These are phyloP conservation scores for Helminthosporium solani DNA, from an alignment of 2,329 filamentous ascomycete species.

Conservation along the genomic window DNA sequence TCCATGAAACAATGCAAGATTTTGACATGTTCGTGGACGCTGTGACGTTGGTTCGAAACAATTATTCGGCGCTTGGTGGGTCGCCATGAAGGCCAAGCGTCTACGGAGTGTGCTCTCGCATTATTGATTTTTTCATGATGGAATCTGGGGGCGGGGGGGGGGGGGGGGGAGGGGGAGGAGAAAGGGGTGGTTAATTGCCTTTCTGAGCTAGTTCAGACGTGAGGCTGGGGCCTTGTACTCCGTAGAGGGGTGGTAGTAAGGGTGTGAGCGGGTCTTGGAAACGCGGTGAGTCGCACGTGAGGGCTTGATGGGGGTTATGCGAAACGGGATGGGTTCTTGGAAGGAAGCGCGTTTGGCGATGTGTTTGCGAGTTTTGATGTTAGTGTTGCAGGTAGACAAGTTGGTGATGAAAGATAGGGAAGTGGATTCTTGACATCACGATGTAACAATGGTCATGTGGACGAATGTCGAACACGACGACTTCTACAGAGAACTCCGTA, in stretches of 20 bases:
- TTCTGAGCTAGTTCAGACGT: neutral
- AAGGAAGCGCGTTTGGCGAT: too few species aligned
- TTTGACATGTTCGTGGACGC: neutral
- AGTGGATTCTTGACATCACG: too few species aligned
- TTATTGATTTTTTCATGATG: too few species aligned
- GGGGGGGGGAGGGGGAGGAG: too few species aligned
- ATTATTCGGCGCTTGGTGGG: neutral
- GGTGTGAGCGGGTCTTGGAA: neutral
- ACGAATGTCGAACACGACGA: too few species aligned
- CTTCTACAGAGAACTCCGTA: too few species aligned
- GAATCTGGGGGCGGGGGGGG: too few species aligned
- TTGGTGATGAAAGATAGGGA: too few species aligned
- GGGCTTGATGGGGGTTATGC: neutral
- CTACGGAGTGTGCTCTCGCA: too few species aligned
- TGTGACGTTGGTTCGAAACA: neutral
- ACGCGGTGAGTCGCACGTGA: neutral
- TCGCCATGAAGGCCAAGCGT: neutral
- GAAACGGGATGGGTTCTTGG: neutral
- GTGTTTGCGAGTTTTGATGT: neutral
- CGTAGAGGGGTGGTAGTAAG: neutral
- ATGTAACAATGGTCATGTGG: too few species aligned
- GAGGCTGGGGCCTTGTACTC: neutral
- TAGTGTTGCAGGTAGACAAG: too few species aligned
- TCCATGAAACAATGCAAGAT: neutral
- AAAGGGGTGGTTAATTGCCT: neutral